A percentile compares a stretch with the other conserved stretches of the same genome.
phyloP scores from a whole-genome alignment of 306 rosid species.

The Biancaea sappan region DNA sequence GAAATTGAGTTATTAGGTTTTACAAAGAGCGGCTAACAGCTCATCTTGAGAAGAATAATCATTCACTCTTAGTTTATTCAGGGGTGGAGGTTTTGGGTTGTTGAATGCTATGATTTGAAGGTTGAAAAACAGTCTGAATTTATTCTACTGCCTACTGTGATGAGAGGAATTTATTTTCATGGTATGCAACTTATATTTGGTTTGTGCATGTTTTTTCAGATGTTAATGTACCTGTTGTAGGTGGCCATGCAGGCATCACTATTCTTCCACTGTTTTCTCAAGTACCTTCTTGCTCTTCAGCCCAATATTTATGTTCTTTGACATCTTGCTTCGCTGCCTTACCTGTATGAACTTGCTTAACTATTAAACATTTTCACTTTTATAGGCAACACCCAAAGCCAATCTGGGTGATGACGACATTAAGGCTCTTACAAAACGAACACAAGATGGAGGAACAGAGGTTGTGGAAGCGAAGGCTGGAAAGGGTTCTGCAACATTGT shows the following conservation, averaged over 20 bases:
- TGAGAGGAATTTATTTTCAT: not conserved
- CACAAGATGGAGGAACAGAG: constrained; percentile 99
- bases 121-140: constrained; percentile 4
- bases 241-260: constrained; percentile 97
- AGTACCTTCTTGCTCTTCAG: constrained; percentile 40
- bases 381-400: constrained; percentile 82
- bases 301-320: not conserved
- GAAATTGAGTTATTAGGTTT: not conserved
- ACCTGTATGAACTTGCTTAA: constrained; percentile 24
- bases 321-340: constrained; percentile 13
- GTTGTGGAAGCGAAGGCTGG: constrained; percentile 99
- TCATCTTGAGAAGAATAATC: not conserved
- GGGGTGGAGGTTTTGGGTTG: not conserved
- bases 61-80: not conserved
- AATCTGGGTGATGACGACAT: constrained; percentile 70
- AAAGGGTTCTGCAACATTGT: constrained; percentile 97
- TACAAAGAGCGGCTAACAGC: not conserved
- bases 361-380: not conserved
- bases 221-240: constrained; percentile 95
- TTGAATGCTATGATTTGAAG: not conserved
- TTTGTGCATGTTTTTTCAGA: constrained; percentile 54
- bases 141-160: not conserved
- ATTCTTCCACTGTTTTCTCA: constrained; percentile 98
- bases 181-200: constrained; percentile 1
- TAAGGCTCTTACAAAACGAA: constrained; percentile 82